Evolutionary conservation across 306 rosid genomes (phyloP).

Genomic region (Trifolium subterraneum): DNA sequence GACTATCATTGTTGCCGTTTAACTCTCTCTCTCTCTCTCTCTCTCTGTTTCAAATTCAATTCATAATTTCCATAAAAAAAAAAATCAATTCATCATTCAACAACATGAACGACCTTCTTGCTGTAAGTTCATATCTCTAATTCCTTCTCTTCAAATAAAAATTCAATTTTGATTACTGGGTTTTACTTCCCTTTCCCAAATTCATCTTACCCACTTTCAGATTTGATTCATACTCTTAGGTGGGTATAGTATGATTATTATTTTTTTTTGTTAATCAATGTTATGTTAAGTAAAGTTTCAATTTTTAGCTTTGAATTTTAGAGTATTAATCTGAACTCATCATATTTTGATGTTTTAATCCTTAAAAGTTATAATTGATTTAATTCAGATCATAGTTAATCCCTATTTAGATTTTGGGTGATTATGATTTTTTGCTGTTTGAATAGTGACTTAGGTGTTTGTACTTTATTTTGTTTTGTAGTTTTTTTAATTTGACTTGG

Average conservation of each 20-base stretch:
- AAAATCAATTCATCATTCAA: conserved; percentile 40
- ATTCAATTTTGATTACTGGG: conserved; percentile 44
- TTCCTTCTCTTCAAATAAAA: conserved; percentile 32
- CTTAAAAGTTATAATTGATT: conserved; percentile 26
- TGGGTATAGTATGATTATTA: not conserved
- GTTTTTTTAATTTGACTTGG: conserved; percentile 33
- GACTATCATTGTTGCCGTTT: conserved; percentile 38
- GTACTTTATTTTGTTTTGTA: not conserved
- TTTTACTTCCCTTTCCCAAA: not conserved
- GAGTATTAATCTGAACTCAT: conserved; percentile 26
- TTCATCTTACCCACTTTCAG: conserved; percentile 37
- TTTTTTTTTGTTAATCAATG: not conserved
- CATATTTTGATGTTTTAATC: conserved; percentile 33
- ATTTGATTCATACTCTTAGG: conserved; percentile 16
- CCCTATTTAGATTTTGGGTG: conserved; percentile 30
- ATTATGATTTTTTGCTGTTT: conserved; percentile 12
- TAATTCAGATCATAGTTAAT: conserved; percentile 39
- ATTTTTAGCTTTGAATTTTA: conserved; percentile 28
- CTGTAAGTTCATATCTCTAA: conserved; percentile 58
- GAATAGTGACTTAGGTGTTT: conserved; percentile 13
- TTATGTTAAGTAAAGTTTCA: conserved; percentile 11
- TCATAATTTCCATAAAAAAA: no score
- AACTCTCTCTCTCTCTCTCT: conserved; percentile 26
- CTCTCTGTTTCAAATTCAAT: not conserved
- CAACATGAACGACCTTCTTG: conserved; percentile 90